A percentile compares a stretch with the other conserved stretches of the same genome.
Evolutionary conservation across 2,329 filamentous ascomycete species (phyloP).

Genomic region (Ascocoryne sarcoides): DNA sequence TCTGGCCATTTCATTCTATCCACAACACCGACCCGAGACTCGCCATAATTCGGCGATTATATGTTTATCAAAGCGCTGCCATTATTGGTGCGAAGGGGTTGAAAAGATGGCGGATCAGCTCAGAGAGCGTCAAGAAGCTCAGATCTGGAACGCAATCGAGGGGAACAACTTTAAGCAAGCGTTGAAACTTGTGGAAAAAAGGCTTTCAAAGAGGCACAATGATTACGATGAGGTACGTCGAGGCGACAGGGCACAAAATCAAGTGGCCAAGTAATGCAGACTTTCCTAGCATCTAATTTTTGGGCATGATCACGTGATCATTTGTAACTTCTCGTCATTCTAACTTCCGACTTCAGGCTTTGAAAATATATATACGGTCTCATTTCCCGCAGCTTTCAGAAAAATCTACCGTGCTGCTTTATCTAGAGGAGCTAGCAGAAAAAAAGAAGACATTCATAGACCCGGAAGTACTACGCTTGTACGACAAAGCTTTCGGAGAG

Average conservation of each 20-base stretch:
- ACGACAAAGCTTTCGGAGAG: constrained; percentile 23
- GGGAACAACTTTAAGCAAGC: constrained; percentile 29
- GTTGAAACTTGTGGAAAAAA: constrained; percentile 29
- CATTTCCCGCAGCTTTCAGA: constrained; percentile 19
- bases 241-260: neutral
- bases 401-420: constrained; percentile 20
- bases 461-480: constrained; percentile 25
- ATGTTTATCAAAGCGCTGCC: no score
- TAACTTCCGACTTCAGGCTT: constrained; percentile 16
- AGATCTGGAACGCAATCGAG: constrained; percentile 29
- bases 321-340: neutral
- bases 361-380: constrained; percentile 26
- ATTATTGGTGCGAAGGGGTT: neutral
- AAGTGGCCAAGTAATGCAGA: neutral
- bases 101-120: constrained; percentile 18
- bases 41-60: no score
- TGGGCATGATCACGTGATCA: neutral
- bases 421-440: constrained; percentile 22
- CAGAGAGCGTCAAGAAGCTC: constrained; percentile 24
- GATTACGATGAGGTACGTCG: constrained; percentile 27
- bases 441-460: constrained; percentile 19
- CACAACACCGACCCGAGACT: no score
- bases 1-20: no score
- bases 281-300: neutral
- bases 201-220: constrained; percentile 24